A percentile compares a stretch with the other conserved stretches of the same genome.
Evolutionary conservation across 768 basidiomycete genomes (phyloP).

Genomic region (Kwoniella dendrophila): DNA sequence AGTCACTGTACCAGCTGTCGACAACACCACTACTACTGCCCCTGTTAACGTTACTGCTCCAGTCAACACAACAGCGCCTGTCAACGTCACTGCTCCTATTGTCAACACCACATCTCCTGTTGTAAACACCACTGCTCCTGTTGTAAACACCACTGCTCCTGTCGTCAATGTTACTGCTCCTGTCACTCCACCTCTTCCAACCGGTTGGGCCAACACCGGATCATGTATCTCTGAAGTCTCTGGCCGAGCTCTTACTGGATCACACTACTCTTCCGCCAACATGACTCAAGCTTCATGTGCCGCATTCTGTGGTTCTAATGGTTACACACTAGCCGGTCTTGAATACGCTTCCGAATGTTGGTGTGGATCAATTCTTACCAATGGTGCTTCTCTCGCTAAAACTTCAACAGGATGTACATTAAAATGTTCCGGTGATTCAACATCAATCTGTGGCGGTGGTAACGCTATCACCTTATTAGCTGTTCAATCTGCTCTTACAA

Average conservation of each 20-base stretch:
- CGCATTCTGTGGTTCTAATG: slow-evolving; percentile 47
- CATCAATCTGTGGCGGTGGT: slow-evolving; percentile 24
- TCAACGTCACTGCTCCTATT: too few relatives aligned
- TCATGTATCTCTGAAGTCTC: slow-evolving; percentile 24
- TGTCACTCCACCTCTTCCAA: slow-evolving; percentile 8
- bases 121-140: not conserved
- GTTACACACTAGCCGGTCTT: slow-evolving; percentile 54
- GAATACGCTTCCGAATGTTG: slow-evolving; percentile 56
- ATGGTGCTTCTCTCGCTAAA: slow-evolving; percentile 57
- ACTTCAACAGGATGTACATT: slow-evolving; percentile 19
- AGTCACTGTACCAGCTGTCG: too few relatives aligned
- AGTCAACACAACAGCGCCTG: too few relatives aligned
- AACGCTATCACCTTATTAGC: slow-evolving; percentile 24
- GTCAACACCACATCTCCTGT: too few relatives aligned
- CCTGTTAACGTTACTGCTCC: not conserved
- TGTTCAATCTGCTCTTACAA: slow-evolving; percentile 6
- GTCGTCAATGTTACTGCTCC: not conserved
- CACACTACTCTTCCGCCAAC: slow-evolving; percentile 11
- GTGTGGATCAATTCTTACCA: slow-evolving; percentile 62
- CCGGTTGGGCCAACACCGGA: slow-evolving; percentile 19
- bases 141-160: not conserved
- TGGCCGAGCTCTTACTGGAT: slow-evolving; percentile 32
- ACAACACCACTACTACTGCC: not conserved
- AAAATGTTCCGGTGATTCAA: slow-evolving; percentile 11
- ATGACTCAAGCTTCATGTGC: slow-evolving; percentile 55